Conservation (phyloP, 208 protist species). For the Leishmania gerbilli region DNA sequence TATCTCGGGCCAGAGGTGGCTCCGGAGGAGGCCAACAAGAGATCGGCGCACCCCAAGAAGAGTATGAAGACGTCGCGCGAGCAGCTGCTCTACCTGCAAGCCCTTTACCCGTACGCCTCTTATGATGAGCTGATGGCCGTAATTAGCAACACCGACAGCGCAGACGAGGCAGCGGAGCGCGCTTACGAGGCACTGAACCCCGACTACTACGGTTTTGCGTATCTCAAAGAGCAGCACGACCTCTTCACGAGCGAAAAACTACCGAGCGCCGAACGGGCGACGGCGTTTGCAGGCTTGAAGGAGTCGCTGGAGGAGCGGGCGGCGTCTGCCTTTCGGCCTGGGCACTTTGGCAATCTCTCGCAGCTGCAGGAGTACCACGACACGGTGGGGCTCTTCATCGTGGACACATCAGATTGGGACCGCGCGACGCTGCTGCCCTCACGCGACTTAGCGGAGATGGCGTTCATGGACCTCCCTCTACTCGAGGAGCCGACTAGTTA, state of each 20-base stretch:
- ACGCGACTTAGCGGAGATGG: conserved; percentile 36
- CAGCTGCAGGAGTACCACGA: conserved; percentile 62
- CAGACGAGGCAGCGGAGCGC: conserved; percentile 46
- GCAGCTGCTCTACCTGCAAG: conserved; percentile 51
- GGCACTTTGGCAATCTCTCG: conserved; percentile 35
- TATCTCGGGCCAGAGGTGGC: conserved; percentile 13
- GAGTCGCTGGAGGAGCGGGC: conserved; percentile 45
- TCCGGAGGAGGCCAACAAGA: conserved; percentile 7
- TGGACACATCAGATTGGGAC: conserved; percentile 82
- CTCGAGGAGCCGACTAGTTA: not conserved
- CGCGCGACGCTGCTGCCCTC: conserved; percentile 36
- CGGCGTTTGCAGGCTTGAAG: conserved; percentile 40
- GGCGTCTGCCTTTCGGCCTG: conserved; percentile 19
- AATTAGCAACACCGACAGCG: conserved; percentile 23
- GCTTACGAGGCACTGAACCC: conserved; percentile 63
- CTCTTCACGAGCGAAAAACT: conserved; percentile 16
- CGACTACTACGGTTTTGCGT: conserved; percentile 44
- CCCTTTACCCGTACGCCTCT: conserved; percentile 70
- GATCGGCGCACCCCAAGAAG: conserved; percentile 3
- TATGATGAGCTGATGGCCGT: conserved; percentile 33
- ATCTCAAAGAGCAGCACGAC: conserved; percentile 44
- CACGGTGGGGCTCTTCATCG: conserved; percentile 52
- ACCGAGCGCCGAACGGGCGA: conserved; percentile 20
- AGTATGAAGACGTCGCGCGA: conserved; percentile 21
- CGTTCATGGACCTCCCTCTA: conserved; percentile 42